Base-by-base conservation (phyloP, 1,284 basidiomycete species). In the Sporisorium iseilematis-ciliati region DNA sequence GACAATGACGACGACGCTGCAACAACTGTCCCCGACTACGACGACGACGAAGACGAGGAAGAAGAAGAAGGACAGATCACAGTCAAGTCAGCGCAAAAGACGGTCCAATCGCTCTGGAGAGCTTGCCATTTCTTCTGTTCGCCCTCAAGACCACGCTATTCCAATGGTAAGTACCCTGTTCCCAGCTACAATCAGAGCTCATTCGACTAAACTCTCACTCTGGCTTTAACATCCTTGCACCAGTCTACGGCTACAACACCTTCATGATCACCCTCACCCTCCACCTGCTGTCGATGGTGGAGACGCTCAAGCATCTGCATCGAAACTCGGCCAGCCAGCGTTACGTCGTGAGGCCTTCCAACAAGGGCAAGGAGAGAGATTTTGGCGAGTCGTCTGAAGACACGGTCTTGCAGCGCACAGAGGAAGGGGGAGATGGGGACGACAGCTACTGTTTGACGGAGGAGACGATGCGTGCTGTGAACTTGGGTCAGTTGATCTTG, bases 201-300 rank as follows among this genome's bases (percentile, higher is more conserved):
- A 6, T 11, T 33, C 33, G 33, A 33, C 33, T 33, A 33, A 33
- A 12, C 33, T 8, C 10, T 33, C 33, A 33, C 12, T 11, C 33
- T 33, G 33, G 33, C 33, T 7, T 33, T 11, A 8, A 6, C 12
- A 7, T 11, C 33, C 33, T 33, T 11, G n/a, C 7, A 33, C 10
- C 10, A 33, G 42, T 66, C 16, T 72, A 66, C 52, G 69, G 69
- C 2, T 72, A 72, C 64, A 72, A 72, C 60, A 72, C 69, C 2
- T 72, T 72, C 31, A 63, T 72, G 59, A 62, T 72, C 33, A 72
- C 69, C 4, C 57, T 72, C 11, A 40, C 25, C 2, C 26, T 66
- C 18, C 64, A 72, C 29, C 29, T 66, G 20, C 20, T 65, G 26
- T 59, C 57, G 7, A 72, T 62, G 59, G 3, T 72, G 14, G 64